Percentiles rank a stretch among this genome's conserved stretches.
Conservation (phyloP, 2,329 filamentous ascomycete species). For the Aplosporella prunicola region DNA sequence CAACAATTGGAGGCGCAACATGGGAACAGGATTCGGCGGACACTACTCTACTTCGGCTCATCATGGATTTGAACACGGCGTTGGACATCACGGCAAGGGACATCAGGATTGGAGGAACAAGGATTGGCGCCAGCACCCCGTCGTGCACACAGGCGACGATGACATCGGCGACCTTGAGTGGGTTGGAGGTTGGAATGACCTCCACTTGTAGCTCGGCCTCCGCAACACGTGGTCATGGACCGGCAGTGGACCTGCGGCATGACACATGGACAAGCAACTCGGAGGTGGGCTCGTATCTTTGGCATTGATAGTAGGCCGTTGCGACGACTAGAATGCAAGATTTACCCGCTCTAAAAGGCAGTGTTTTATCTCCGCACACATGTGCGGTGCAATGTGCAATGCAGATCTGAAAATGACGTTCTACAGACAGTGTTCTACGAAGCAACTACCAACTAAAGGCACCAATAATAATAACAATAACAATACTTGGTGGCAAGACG, state of each 20-base stretch:
- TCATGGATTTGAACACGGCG: conserved; percentile 7
- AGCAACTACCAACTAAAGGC: too few species aligned
- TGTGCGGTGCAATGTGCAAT: too few species aligned
- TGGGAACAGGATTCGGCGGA: conserved; percentile 8
- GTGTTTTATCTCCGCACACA: too few species aligned
- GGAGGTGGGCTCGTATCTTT: conserved; percentile 11
- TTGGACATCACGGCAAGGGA: conserved; percentile 17
- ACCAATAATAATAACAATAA: too few species aligned
- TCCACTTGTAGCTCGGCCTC: conserved; percentile 45
- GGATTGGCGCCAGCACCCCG: conserved; percentile 41
- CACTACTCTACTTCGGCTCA: conserved; percentile 1
- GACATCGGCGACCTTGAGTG: conserved; percentile 80
- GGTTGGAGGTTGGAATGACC: conserved; percentile 82
- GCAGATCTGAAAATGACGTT: too few species aligned
- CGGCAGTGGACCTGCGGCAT: conserved; percentile 3
- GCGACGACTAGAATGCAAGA: conserved; percentile 11
- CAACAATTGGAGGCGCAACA: conserved; percentile 26
- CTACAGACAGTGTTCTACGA: too few species aligned
- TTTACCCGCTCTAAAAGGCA: conserved; percentile 12
- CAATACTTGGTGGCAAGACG: too few species aligned
- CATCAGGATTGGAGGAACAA: conserved; percentile 33
- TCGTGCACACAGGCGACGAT: conserved; percentile 37
- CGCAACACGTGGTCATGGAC: background rate
- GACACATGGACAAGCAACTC: conserved; percentile 5
- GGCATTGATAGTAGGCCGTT: conserved; percentile 11